These are phyloP conservation scores for Seminavis robusta DNA, from an alignment of 108 stramenopile genomes.

Conservation along the genomic window DNA sequence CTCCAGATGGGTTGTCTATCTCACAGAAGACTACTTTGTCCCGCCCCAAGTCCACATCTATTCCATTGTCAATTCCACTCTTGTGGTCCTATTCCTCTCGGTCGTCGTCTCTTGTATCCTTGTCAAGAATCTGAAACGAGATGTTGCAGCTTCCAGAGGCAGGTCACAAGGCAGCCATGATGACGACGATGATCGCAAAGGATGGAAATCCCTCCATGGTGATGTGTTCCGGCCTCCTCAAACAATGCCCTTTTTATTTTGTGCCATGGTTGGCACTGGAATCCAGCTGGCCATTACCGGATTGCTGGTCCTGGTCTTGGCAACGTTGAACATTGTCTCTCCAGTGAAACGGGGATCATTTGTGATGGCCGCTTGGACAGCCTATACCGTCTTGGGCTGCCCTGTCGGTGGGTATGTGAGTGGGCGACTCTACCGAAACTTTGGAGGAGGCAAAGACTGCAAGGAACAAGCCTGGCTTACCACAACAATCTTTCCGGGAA, in stretches of 20 bases:
- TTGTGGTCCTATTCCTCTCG: constrained; percentile 90
- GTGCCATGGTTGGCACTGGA: constrained; percentile 76
- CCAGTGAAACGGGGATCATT: constrained; percentile 80
- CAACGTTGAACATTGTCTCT: constrained; percentile 68
- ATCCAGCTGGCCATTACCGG: constrained; percentile 72
- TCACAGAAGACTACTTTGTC: constrained; percentile 64
- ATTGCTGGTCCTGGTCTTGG: constrained; percentile 50
- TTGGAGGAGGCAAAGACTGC: constrained; percentile 51
- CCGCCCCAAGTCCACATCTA: constrained; percentile 89
- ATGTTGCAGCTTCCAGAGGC: constrained; percentile 14
- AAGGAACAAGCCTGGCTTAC: constrained; percentile 53
- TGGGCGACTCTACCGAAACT: constrained; percentile 80
- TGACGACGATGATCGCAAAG: constrained; percentile 67
- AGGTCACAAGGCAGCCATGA: constrained; percentile 19
- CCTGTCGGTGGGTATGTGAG: constrained; percentile 67
- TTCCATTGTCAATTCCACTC: constrained; percentile 85
- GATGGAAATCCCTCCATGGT: constrained; percentile 89
- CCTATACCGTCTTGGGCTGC: constrained; percentile 77
- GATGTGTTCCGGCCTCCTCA: constrained; percentile 87
- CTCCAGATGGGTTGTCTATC: constrained; percentile 88
- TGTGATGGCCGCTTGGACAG: constrained; percentile 60
- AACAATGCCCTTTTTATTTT: constrained; percentile 63
- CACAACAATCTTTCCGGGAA: constrained; percentile 62
- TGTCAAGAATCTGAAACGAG: constrained; percentile 82
- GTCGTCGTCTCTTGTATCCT: too few relatives aligned